Conservation (phyloP, 176 grass and related monocot genomes). For the Carex littledalei region DNA sequence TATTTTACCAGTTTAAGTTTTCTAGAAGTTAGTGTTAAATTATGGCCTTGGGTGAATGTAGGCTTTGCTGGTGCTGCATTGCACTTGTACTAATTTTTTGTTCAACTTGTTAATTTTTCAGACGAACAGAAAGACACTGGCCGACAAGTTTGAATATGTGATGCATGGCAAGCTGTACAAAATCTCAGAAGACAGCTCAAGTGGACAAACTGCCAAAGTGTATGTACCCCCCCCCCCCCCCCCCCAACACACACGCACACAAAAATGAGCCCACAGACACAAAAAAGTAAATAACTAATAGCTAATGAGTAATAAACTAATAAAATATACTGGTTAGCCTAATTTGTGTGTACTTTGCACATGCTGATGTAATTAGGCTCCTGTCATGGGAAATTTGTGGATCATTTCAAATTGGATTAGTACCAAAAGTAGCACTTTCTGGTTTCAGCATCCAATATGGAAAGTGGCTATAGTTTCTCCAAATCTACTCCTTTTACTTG, state of each 20-base stretch:
- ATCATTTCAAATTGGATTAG: not conserved
- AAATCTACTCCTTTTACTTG: not conserved
- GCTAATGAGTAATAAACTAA: not conserved
- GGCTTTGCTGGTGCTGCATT: not conserved
- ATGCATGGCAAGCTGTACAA: constrained; percentile 92
- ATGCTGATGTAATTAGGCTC: not conserved
- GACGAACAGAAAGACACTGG: constrained; percentile 59
- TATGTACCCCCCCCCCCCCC: constrained; percentile 8
- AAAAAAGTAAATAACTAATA: not conserved
- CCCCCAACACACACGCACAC: too few species aligned
- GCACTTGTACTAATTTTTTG: not conserved
- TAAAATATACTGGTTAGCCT: not conserved
- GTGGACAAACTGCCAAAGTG: constrained; percentile 48
- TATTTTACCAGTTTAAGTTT: not conserved
- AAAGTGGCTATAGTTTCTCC: not conserved
- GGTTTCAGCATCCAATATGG: not conserved
- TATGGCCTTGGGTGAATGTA: not conserved
- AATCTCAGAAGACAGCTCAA: constrained; percentile 57
- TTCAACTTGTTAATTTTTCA: constrained; percentile 31
- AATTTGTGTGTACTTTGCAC: not conserved
- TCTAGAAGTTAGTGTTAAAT: not conserved
- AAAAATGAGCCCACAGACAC: not conserved
- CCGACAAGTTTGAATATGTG: constrained; percentile 76
- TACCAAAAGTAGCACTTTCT: not conserved
- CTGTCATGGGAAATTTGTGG: not conserved